phyloP scores from a whole-genome alignment of 2,329 filamentous ascomycete genomes.

The Aspergillus fumigatiaffinis region DNA sequence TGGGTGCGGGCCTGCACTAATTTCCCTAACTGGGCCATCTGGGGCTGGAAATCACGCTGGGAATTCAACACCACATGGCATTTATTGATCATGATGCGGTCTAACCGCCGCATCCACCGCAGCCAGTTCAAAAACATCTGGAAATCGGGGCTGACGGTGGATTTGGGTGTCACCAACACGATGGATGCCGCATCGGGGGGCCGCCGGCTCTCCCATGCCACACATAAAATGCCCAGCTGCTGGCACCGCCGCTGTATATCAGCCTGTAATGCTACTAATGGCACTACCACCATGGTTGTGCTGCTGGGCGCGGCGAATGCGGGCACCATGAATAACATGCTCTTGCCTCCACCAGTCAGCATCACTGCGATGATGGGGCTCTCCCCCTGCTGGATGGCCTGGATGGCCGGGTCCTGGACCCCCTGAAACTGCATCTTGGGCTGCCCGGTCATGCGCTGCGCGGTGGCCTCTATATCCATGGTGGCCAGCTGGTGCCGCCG shows the following conservation, averaged over 20 bases:
- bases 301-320: neutral
- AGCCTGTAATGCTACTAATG: neutral
- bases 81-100: slow-evolving; percentile 7
- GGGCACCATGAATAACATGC: slow-evolving; percentile 7
- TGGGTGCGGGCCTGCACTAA: neutral
- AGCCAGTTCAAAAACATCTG: slow-evolving; percentile 1
- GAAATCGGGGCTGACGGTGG: neutral
- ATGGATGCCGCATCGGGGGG: slow-evolving; percentile 5
- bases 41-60: slow-evolving; percentile 1
- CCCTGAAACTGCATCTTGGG: neutral
- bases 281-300: neutral
- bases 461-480: neutral
- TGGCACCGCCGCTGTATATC: neutral
- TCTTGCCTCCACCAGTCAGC: neutral
- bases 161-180: slow-evolving; percentile 8
- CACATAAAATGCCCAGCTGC: neutral
- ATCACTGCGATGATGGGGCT: neutral
- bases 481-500: neutral
- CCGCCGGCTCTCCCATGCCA: slow-evolving; percentile 6
- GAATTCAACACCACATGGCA: slow-evolving; percentile 8
- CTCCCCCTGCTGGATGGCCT: slow-evolving; percentile 1
- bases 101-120: neutral
- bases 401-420: neutral
- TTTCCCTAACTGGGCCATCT: neutral
- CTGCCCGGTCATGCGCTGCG: slow-evolving; percentile 1